Evolutionary conservation across 2,329 filamentous ascomycete genomes (phyloP).

Genomic region (Fusarium mangiferae): DNA sequence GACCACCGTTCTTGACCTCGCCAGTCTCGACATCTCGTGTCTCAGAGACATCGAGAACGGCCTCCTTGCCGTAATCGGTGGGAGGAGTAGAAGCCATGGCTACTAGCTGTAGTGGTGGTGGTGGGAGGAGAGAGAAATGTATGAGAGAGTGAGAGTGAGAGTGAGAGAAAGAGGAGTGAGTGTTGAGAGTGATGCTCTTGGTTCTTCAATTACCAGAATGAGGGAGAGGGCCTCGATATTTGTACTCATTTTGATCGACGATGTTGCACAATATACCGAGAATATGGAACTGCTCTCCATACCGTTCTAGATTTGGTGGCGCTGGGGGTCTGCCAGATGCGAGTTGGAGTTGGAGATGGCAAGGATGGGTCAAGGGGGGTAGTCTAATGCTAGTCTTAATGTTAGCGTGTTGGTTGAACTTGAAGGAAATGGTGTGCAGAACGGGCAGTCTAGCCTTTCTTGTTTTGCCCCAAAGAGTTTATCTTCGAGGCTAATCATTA

Average conservation of each 20-base stretch:
- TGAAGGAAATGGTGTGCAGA: constrained; percentile 30
- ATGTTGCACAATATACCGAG: constrained; percentile 7
- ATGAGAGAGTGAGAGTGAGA: neutral
- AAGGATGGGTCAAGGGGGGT: constrained; percentile 13
- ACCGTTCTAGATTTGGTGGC: constrained; percentile 36
- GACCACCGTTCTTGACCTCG: constrained; percentile 33
- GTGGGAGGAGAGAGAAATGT: constrained; percentile 2
- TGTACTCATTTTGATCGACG: constrained; percentile 27
- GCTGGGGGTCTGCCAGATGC: constrained; percentile 7
- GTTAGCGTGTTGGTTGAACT: neutral
- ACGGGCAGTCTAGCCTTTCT: constrained; percentile 31
- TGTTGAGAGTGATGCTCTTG: constrained; percentile 36
- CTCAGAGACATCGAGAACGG: constrained; percentile 28
- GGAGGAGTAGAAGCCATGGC: constrained; percentile 32
- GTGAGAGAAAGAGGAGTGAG: neutral
- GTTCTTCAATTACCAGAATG: constrained; percentile 18
- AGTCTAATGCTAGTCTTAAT: neutral
- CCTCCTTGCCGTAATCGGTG: constrained; percentile 35
- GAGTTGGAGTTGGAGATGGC: constrained; percentile 12
- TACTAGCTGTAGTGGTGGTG: neutral
- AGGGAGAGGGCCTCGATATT: constrained; percentile 23
- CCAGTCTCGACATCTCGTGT: constrained; percentile 34
- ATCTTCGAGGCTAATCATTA: constrained; percentile 18
- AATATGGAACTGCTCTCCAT: constrained; percentile 5
- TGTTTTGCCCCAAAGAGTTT: constrained; percentile 24